These are phyloP conservation scores for Eucalyptus curtisii DNA, from an alignment of 345 rosid genomes.

Conservation along the genomic window DNA sequence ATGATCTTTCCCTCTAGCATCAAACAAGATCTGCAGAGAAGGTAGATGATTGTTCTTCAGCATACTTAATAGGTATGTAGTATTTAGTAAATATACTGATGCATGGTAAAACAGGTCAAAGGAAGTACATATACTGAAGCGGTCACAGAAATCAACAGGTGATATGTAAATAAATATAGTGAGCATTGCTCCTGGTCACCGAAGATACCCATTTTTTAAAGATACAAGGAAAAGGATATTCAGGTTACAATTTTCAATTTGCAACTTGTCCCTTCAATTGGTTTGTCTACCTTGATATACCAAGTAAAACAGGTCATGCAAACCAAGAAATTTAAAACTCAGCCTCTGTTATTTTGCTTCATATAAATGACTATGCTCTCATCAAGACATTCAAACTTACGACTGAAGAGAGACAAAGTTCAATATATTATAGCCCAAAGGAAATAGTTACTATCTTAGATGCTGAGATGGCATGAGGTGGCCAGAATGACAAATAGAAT, in stretches of 20 bases:
- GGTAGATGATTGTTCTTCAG: neutral
- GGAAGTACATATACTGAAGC: neutral
- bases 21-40: constrained; percentile 37
- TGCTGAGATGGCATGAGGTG: neutral
- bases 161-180: neutral
- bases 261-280: neutral
- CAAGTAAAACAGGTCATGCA: neutral
- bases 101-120: neutral
- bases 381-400: neutral
- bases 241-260: neutral
- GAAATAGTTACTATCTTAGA: neutral
- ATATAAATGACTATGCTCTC: neutral
- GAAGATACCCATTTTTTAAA: neutral
- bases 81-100: neutral
- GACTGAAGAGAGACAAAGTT: neutral
- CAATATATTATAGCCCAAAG: neutral
- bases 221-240: neutral
- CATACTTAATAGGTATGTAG: neutral
- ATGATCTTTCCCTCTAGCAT: constrained; percentile 40
- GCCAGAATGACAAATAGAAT: neutral
- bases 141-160: neutral
- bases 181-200: neutral
- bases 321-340: neutral
- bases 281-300: neutral
- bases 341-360: neutral